Base-by-base conservation (phyloP, 139 green algal species). In the Dunaliella sp. region DNA sequence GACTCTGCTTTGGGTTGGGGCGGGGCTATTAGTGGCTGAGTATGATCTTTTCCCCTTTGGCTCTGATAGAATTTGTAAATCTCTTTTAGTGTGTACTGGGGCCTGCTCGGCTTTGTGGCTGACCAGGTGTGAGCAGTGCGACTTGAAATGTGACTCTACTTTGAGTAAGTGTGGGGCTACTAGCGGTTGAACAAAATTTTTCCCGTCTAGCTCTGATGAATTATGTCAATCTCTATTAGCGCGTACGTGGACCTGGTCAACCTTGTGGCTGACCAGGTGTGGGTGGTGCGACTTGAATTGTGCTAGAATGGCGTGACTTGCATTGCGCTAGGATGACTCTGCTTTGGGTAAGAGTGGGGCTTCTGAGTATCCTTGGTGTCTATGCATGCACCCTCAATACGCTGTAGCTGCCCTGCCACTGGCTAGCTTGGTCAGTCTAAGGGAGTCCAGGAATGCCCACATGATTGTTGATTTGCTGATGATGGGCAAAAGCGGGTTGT, bases 261-360 rank as follows among this genome's bases (percentile, higher is more conserved):
- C 0, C 87, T 86, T 3, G 80, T 88, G 26, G 65, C 84, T 2
- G 87, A 88, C 35, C 75, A 87, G 35, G 85, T 83, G 75, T 31
- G 73, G 74, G 3, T n/a, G 3, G 22, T 21, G 26, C 24, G 58
- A 21, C 24, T 74, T 21, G 58, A 24, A n/a, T 74, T n/a, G 22
- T n/a, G 22, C 24, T n/a, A n/a, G 21, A 74, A 24, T n/a, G 22
- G 58, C 58, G n/a, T n/a, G n/a, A n/a, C n/a, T n/a, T n/a, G n/a
- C n/a, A n/a, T n/a, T n/a, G n/a, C n/a, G n/a, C n/a, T n/a, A n/a
- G n/a, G n/a, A n/a, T 74, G 22, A n/a, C 58, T 24, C 22, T 24
- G 21, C 58, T 74, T 24, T 74, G 21, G 24, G 21, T 21, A 74
- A 21, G 21, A 74, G 58, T 24, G 58, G 22, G 24, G 24, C 58